These are phyloP conservation scores for Ceratocystis papillata DNA, from an alignment of 2,329 filamentous ascomycete genomes.

Conservation along the genomic window DNA sequence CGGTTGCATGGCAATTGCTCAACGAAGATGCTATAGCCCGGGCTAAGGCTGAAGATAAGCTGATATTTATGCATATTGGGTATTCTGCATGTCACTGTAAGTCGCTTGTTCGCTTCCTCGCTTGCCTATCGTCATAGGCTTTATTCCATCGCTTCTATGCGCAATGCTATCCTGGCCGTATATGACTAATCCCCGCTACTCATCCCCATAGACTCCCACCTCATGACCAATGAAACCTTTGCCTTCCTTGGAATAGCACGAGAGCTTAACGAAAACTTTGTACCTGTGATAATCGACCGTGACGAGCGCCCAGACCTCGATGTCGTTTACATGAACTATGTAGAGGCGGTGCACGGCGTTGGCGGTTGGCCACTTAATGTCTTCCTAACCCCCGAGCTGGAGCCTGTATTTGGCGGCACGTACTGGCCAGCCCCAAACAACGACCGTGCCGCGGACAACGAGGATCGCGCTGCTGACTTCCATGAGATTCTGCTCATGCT, in stretches of 20 bases:
- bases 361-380: conserved; percentile 94
- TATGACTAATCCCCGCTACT: conserved; percentile 25
- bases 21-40: conserved; percentile 63
- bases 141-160: not conserved
- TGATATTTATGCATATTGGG: conserved; percentile 88
- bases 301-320: conserved; percentile 93
- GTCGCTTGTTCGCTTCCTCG: conserved; percentile 31
- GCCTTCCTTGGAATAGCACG: conserved; percentile 68
- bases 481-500: conserved; percentile 75
- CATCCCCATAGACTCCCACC: conserved; percentile 55
- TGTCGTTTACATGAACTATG: conserved; percentile 96
- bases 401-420: conserved; percentile 90
- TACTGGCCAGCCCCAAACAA: conserved; percentile 78
- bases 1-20: conserved; percentile 86
- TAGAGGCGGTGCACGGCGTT: conserved; percentile 79
- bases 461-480: conserved; percentile 59
- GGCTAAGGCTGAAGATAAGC: conserved; percentile 69
- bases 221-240: conserved; percentile 90
- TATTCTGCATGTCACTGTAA: conserved; percentile 92
- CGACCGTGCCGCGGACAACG: conserved; percentile 33
- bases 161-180: not conserved
- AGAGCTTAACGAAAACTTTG: conserved; percentile 74
- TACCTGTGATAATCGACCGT: conserved; percentile 85
- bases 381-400: conserved; percentile 86
- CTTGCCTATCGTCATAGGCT: too few relatives aligned